These are phyloP conservation scores for Hippophae rhamnoides DNA, from an alignment of 306 rosid genomes.

Conservation along the genomic window DNA sequence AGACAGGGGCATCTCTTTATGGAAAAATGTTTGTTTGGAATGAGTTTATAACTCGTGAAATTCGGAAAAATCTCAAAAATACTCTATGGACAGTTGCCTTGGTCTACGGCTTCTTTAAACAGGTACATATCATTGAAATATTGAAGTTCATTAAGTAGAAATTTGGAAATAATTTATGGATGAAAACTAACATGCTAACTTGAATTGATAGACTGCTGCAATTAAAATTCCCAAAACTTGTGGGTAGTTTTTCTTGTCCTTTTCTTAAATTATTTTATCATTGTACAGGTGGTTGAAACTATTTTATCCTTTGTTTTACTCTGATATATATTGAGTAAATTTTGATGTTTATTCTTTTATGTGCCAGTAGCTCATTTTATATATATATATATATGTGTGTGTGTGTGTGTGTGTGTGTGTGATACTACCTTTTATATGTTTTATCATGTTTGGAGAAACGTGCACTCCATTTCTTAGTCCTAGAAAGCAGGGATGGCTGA, in stretches of 20 bases:
- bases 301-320: background rate
- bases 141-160: background rate
- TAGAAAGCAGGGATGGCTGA: too few species aligned
- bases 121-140: slow-evolving; percentile 35
- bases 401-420: background rate
- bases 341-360: background rate
- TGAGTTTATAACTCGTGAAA: slow-evolving; percentile 81
- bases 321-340: background rate
- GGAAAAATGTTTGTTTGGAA: slow-evolving; percentile 96
- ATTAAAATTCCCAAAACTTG: background rate
- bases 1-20: slow-evolving; percentile 44
- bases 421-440: background rate
- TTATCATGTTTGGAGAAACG: background rate
- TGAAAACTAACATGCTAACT: background rate
- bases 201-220: background rate
- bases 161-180: background rate
- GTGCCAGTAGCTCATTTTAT: background rate
- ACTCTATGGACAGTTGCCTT: slow-evolving; percentile 92
- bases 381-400: too few species aligned
- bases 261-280: too few species aligned
- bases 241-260: background rate
- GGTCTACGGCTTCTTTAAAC: slow-evolving; percentile 82
- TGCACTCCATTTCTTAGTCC: background rate
- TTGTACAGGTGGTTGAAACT: too few species aligned
- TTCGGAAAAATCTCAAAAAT: slow-evolving; percentile 58